Evolutionary conservation across 1,284 basidiomycete species (phyloP), one percentile per base, ranked within the genome.

Genomic region (Boletus chippewaensis): DNA sequence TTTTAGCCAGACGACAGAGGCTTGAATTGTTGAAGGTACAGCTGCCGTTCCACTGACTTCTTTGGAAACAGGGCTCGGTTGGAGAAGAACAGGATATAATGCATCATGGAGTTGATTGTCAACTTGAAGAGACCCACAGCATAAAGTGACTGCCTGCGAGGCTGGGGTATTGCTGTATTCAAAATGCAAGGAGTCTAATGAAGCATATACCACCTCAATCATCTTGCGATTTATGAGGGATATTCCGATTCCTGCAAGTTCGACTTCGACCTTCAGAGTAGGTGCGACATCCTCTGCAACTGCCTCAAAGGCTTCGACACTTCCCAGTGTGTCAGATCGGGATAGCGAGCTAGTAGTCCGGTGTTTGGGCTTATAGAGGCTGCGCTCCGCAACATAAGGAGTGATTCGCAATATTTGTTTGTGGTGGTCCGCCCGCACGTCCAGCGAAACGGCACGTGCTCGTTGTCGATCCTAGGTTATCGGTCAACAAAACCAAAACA

Each of bases 31-130:
- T 5, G 96, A 96, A 54, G 94, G 82, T n/a, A 59, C 52, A 4
- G 87, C 83, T 3, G 83, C 83, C 39, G 91, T 84, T 40, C 87
- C 80, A 56, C 83, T 84, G 29, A 81, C 81, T 61, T 95, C 89
- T 65, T 88, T 91, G 4, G 87, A 79, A 36, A 99, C 80, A 0
- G 93, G 91, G 2, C 93, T 95, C 0, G 96, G 96, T 65, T 99
- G 96, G 36, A 99, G 75, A 49, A 99, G 84, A 54, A 99, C 95
- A 0, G 96, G 95, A 75, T 90, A 99, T 13, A 95, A 70, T 18
- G 93, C 94, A 52, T 97, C 96, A 57, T 98, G 95, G 8, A 99
- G 79, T 68, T 99, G 96, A 65, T 99, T 99, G 71, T 98, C 95
- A 56, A 99, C 83, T 69, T 99, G 95, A 26, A 99, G 79, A 67